Base-by-base conservation (phyloP, 1,139 yeast genomes). In the Geotrichum restrictum region DNA sequence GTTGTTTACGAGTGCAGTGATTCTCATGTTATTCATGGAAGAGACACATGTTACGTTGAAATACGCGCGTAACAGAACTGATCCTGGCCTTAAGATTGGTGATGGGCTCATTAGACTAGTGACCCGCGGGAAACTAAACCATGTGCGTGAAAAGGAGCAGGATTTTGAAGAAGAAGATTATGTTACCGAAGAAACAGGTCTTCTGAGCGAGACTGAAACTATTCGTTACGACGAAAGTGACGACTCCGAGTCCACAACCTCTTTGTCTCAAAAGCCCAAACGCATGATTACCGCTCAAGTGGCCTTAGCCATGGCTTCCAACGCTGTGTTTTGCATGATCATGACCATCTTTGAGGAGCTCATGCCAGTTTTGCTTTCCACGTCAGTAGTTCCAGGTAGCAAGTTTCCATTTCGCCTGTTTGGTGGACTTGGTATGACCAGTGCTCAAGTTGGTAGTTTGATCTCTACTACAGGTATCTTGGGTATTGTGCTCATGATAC, bases 301-400 rank as follows among this genome's bases (percentile, higher is more conserved):
- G 68, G 14, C 71, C 13, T 4, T 21, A 4, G 22, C 27, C 22
- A 39, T 39, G 5, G 6, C 3, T 13, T 13, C 74, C 39, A 74
- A 74, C 60, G 34, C 48, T 8, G 11, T 51, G 3, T 72, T 77
- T 55, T 69, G 80, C 8, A 69, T 80, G 56, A 84, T 80, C 61
- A 65, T 72, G n/a, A 70, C 79, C n/a, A 77, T 79, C 4, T 79
- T 72, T 63, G 74, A 74, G 47, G 86, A 82, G 64, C 79, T 82
- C 57, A 66, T 81, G 44, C 86, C 88, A 8, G 78, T 82, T 3
- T 77, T 79, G 53, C 66, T 81, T 19, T 83, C 85, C 0, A 72
- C 81, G n/a, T 68, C 63, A 37, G 43, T 54, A 10, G 39, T 42
- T 59, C 45, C 55, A 7, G 42, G 22, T 3, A 69, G 80, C 16